These are phyloP conservation scores for Amanita muscaria DNA, from an alignment of 768 basidiomycete genomes.

Conservation along the genomic window DNA sequence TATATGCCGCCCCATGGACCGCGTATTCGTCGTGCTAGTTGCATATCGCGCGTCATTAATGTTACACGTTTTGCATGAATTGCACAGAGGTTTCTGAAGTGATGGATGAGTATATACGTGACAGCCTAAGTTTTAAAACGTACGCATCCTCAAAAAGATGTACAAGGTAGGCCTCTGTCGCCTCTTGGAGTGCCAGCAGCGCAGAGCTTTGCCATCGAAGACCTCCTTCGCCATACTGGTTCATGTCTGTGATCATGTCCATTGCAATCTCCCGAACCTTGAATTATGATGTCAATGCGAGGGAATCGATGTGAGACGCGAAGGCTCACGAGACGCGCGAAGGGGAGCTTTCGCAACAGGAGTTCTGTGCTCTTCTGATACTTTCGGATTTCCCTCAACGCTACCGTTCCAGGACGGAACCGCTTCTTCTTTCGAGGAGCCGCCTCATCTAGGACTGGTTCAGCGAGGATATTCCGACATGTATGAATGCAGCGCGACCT, in stretches of 20 bases:
- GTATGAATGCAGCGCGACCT: slow-evolving; percentile 5
- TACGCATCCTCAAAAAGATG: slow-evolving; percentile 98
- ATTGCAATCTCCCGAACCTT: slow-evolving; percentile 93
- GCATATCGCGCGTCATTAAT: slow-evolving; percentile 95
- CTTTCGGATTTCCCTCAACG: slow-evolving; percentile 85
- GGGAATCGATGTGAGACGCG: neutral
- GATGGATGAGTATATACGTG: slow-evolving; percentile 8
- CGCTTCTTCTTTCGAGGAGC: slow-evolving; percentile 43
- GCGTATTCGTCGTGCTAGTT: slow-evolving; percentile 90
- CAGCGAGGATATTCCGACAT: neutral
- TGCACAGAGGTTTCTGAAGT: slow-evolving; percentile 83
- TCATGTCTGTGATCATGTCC: slow-evolving; percentile 79
- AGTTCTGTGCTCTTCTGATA: slow-evolving; percentile 93
- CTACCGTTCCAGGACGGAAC: slow-evolving; percentile 87
- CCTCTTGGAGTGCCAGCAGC: slow-evolving; percentile 89
- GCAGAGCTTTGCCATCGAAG: slow-evolving; percentile 96
- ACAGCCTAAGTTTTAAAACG: slow-evolving; percentile 28
- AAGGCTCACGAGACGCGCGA: slow-evolving; percentile 76
- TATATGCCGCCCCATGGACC: slow-evolving; percentile 79
- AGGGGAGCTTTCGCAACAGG: slow-evolving; percentile 80
- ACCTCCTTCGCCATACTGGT: slow-evolving; percentile 45
- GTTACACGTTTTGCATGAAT: slow-evolving; percentile 98
- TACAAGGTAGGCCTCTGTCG: slow-evolving; percentile 89
- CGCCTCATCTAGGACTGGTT: neutral
- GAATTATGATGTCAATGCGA: neutral